Evolutionary conservation across 2,329 filamentous ascomycete genomes (phyloP).

Genomic region (Fusarium concolor): DNA sequence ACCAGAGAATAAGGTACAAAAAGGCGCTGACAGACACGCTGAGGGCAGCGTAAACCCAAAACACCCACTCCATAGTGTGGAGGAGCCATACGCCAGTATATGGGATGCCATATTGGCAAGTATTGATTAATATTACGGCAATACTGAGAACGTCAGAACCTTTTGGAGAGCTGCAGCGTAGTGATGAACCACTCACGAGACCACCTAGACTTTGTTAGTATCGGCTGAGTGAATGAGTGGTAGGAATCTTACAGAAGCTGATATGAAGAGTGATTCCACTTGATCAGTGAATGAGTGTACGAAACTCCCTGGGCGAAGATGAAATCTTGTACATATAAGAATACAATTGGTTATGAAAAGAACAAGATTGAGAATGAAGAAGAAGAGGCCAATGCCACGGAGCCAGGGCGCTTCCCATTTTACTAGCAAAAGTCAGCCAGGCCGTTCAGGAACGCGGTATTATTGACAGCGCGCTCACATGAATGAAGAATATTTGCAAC

Average conservation of each 20-base stretch:
- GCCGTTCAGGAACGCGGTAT: not conserved
- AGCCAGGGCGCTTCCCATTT: slow-evolving; percentile 62
- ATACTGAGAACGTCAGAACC: slow-evolving; percentile 59
- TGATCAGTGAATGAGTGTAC: slow-evolving; percentile 78
- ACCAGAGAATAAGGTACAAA: slow-evolving; percentile 81
- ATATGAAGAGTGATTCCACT: slow-evolving; percentile 81
- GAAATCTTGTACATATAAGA: slow-evolving; percentile 76
- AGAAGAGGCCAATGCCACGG: slow-evolving; percentile 66
- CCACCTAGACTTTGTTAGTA: slow-evolving; percentile 50
- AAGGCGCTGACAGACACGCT: slow-evolving; percentile 75
- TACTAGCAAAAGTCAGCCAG: slow-evolving; percentile 27
- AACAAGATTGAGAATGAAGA: slow-evolving; percentile 72
- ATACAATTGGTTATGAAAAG: slow-evolving; percentile 73
- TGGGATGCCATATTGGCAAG: slow-evolving; percentile 79
- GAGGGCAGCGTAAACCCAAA: slow-evolving; percentile 78
- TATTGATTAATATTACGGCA: slow-evolving; percentile 81
- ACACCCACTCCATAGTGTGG: slow-evolving; percentile 71
- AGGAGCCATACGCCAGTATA: slow-evolving; percentile 72
- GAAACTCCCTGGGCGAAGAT: slow-evolving; percentile 76
- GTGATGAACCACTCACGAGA: slow-evolving; percentile 53
- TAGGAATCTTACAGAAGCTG: slow-evolving; percentile 64
- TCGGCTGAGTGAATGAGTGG: slow-evolving; percentile 4
- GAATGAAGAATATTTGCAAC: slow-evolving; percentile 65
- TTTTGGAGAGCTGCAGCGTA: not conserved
- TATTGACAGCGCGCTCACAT: slow-evolving; percentile 8